A percentile compares a stretch with the other conserved stretches of the same genome.
phyloP scores from a whole-genome alignment of 2,329 filamentous ascomycete species.

The Venturia carpophila region DNA sequence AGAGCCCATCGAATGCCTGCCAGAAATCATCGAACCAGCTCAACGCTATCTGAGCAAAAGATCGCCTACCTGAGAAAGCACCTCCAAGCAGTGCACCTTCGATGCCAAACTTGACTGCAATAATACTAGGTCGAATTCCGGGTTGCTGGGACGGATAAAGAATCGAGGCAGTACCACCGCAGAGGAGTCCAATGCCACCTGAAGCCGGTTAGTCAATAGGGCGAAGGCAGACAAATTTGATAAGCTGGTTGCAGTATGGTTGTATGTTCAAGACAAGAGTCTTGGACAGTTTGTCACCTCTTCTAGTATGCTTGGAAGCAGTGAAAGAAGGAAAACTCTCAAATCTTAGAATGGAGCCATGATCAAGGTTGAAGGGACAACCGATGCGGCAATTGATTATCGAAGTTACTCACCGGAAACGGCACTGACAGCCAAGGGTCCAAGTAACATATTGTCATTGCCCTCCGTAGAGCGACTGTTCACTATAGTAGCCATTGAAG shows the following conservation, averaged over 20 bases:
- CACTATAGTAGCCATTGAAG: slow-evolving; percentile 5
- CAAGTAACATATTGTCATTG: not conserved
- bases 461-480: not conserved
- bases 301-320: not conserved
- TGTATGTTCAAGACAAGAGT: not conserved
- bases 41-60: not conserved
- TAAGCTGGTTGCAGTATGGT: not conserved
- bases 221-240: not conserved
- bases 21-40: slow-evolving; percentile 9
- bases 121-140: slow-evolving; percentile 52
- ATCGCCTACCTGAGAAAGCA: slow-evolving; percentile 60
- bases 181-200: slow-evolving; percentile 59
- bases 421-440: slow-evolving; percentile 1
- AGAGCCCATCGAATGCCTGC: slow-evolving; percentile 31
- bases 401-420: slow-evolving; percentile 3
- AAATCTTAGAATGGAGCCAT: not conserved
- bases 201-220: not conserved
- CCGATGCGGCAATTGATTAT: not conserved
- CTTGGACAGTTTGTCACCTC: not conserved
- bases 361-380: not conserved
- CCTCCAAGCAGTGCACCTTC: slow-evolving; percentile 62
- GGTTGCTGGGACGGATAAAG: slow-evolving; percentile 55
- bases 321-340: not conserved
- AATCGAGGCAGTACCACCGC: slow-evolving; percentile 40
- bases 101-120: slow-evolving; percentile 65